Conservation (phyloP, 1,139 yeast genomes). For the Debaryomyces sp. region DNA sequence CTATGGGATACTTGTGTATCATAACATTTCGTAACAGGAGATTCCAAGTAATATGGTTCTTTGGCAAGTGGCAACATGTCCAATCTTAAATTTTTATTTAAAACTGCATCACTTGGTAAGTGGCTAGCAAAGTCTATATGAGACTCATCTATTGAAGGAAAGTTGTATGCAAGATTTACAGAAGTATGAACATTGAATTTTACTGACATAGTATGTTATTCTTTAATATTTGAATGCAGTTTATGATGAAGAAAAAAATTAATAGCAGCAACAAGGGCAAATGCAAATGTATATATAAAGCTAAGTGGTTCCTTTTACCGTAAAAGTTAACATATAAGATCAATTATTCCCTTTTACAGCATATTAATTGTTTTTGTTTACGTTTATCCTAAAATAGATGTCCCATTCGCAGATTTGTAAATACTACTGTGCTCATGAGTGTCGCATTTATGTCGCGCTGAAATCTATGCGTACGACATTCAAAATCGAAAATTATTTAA, state of each 20-base stretch:
- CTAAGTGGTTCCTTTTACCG: not conserved
- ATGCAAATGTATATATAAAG: not conserved
- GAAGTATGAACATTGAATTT: conserved; percentile 16
- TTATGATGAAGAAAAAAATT: not conserved
- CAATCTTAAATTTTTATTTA: conserved; percentile 28
- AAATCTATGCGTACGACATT: not conserved
- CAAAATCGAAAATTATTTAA: not conserved
- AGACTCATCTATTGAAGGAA: conserved; percentile 20
- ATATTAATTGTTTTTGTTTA: conserved; percentile 25
- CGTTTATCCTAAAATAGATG: conserved; percentile 12
- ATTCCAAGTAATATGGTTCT: conserved; percentile 12
- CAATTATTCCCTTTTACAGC: conserved; percentile 18
- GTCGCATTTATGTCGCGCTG: not conserved
- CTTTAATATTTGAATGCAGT: not conserved
- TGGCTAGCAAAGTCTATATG: conserved; percentile 14
- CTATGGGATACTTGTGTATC: not conserved
- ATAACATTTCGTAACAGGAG: conserved; percentile 17
- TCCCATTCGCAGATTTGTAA: not conserved
- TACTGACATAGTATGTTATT: not conserved
- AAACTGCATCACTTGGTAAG: conserved; percentile 22
- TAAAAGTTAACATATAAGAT: not conserved
- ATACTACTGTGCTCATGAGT: not conserved
- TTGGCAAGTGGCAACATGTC: conserved; percentile 17
- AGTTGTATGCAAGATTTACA: conserved; percentile 23
- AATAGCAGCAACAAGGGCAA: not conserved